Evolutionary conservation across 1,139 yeast genomes (phyloP).

Genomic region (Kodamaea plutei): DNA sequence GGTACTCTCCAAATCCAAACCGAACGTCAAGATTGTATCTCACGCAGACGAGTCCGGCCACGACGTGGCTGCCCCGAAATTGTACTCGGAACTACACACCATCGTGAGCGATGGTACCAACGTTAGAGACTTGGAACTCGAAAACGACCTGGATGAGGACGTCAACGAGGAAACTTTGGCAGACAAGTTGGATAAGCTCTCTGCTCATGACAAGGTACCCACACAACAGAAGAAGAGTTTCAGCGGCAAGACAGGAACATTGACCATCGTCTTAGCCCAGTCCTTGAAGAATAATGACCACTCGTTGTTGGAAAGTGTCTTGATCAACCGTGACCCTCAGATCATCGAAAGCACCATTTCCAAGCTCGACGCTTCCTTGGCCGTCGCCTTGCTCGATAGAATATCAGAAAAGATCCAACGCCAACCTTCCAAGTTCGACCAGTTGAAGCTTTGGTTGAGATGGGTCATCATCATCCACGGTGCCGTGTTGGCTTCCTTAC

Average conservation of each 20-base stretch:
- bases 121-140: constrained; percentile 46
- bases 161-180: constrained; percentile 41
- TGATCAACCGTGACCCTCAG: constrained; percentile 68
- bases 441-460: constrained; percentile 83
- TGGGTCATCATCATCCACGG: constrained; percentile 94
- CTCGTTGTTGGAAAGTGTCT: constrained; percentile 71
- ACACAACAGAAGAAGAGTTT: constrained; percentile 19
- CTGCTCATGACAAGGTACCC: constrained; percentile 22
- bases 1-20: constrained; percentile 38
- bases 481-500: constrained; percentile 63
- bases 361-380: constrained; percentile 65
- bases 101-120: constrained; percentile 64
- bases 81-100: constrained; percentile 69
- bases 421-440: constrained; percentile 59
- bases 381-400: constrained; percentile 72
- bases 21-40: constrained; percentile 28
- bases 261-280: constrained; percentile 64
- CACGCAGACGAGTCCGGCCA: constrained; percentile 47
- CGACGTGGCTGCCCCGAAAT: constrained; percentile 67
- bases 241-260: constrained; percentile 52
- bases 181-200: constrained; percentile 50
- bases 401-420: constrained; percentile 82
- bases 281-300: constrained; percentile 72
- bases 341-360: constrained; percentile 71
- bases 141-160: constrained; percentile 42